These are phyloP conservation scores for Naganishia friedmannii DNA, from an alignment of 768 basidiomycete species.

Conservation along the genomic window DNA sequence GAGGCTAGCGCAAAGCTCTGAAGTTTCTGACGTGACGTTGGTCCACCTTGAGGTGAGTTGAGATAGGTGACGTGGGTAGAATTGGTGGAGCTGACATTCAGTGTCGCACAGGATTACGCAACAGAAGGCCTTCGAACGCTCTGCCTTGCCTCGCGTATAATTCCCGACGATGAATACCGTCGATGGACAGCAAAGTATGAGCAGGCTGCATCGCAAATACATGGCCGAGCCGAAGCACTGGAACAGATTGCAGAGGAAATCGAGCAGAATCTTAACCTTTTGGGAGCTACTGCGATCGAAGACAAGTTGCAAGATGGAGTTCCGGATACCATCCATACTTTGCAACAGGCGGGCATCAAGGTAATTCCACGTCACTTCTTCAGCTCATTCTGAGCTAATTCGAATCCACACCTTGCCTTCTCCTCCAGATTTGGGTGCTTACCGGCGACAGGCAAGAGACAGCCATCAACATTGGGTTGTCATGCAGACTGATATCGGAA, in stretches of 20 bases:
- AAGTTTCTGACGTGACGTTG: slow-evolving; percentile 73
- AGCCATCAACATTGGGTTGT: slow-evolving; percentile 98
- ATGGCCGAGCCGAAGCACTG: slow-evolving; percentile 85
- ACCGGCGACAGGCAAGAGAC: slow-evolving; percentile 99
- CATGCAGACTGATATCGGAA: slow-evolving; percentile 92
- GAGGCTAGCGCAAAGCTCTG: slow-evolving; percentile 72
- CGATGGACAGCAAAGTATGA: slow-evolving; percentile 86
- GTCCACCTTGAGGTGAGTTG: slow-evolving; percentile 77
- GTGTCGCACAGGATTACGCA: slow-evolving; percentile 71
- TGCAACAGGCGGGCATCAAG: slow-evolving; percentile 98
- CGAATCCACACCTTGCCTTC: background rate
- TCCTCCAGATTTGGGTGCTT: slow-evolving; percentile 80
- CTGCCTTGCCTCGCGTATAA: slow-evolving; percentile 91
- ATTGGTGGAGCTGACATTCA: background rate
- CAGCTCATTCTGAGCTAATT: slow-evolving; percentile 3
- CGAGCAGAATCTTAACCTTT: slow-evolving; percentile 84
- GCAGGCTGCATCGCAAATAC: slow-evolving; percentile 86
- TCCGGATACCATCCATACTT: slow-evolving; percentile 92
- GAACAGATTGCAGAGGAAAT: slow-evolving; percentile 93
- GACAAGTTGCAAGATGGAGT: slow-evolving; percentile 98
- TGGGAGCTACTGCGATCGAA: slow-evolving; percentile 97
- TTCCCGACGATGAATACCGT: slow-evolving; percentile 82
- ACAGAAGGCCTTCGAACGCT: slow-evolving; percentile 94
- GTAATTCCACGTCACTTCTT: slow-evolving; percentile 47
- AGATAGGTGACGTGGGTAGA: background rate